Evolutionary conservation across 768 basidiomycete species (phyloP).

Genomic region (Chiua virens): DNA sequence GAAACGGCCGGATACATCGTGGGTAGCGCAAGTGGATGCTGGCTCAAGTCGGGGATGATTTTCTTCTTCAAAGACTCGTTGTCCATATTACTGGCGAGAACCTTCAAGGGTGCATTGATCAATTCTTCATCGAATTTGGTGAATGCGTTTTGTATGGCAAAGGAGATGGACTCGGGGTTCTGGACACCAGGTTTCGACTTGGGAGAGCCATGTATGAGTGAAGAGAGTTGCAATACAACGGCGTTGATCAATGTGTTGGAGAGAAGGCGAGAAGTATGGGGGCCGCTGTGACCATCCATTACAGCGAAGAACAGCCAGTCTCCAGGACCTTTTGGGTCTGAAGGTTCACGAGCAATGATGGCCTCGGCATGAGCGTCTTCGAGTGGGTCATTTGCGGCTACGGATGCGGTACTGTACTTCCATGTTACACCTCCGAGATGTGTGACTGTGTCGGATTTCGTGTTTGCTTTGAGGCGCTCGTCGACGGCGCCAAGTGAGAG

Average conservation of each 20-base stretch:
- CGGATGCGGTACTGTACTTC: constrained; percentile 75
- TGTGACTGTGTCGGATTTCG: constrained; percentile 43
- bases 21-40: constrained; percentile 67
- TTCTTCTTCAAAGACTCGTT: constrained; percentile 50
- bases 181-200: constrained; percentile 38
- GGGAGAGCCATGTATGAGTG: constrained; percentile 41
- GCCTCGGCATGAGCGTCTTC: constrained; percentile 84
- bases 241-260: constrained; percentile 83
- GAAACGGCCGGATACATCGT: constrained; percentile 84
- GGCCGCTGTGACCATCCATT: constrained; percentile 90
- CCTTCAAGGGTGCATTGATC: constrained; percentile 69
- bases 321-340: constrained; percentile 59
- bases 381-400: constrained; percentile 87
- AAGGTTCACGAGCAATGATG: constrained; percentile 60
- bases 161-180: constrained; percentile 54
- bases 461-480: constrained; percentile 55
- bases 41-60: constrained; percentile 61
- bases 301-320: constrained; percentile 85
- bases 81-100: constrained; percentile 60
- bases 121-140: constrained; percentile 83
- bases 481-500: constrained; percentile 57
- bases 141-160: constrained; percentile 77
- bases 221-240: constrained; percentile 71
- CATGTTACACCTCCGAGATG: constrained; percentile 60
- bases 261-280: constrained; percentile 79